Conservation (phyloP, 202 grass and related monocot genomes). For the Schoenoplectus triqueter region DNA sequence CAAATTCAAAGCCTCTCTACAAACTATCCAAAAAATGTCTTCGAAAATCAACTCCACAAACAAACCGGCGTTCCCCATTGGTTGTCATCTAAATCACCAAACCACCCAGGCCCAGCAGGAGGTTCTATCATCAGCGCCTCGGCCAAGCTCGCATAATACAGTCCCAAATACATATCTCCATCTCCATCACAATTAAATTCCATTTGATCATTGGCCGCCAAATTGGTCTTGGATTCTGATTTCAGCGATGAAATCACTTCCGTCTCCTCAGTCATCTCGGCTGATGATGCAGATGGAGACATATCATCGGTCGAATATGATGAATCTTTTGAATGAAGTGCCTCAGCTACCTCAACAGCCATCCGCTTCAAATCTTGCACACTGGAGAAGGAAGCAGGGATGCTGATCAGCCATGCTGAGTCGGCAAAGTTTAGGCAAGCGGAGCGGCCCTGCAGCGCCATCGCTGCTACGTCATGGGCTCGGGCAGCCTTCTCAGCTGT, state of each 20-base stretch:
- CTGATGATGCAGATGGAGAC: not conserved
- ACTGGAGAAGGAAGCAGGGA: constrained; percentile 40
- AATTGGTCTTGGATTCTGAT: not conserved
- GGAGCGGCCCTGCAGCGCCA: constrained; percentile 45
- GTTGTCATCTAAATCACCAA: constrained; percentile 45
- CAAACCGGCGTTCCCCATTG: not conserved
- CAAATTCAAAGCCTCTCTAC: not conserved
- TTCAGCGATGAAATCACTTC: not conserved
- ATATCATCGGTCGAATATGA: not conserved
- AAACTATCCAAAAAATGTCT: not conserved
- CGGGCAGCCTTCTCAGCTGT: constrained; percentile 59
- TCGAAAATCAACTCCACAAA: not conserved
- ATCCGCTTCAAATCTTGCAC: constrained; percentile 39
- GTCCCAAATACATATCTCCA: constrained; percentile 42
- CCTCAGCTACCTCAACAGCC: constrained; percentile 46
- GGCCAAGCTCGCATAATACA: constrained; percentile 52
- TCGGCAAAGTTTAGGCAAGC: constrained; percentile 83
- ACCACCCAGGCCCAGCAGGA: not conserved
- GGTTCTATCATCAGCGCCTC: constrained; percentile 53
- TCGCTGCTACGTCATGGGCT: constrained; percentile 57
- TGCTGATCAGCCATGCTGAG: constrained; percentile 57
- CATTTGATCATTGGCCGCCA: constrained; percentile 4
- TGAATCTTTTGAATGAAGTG: constrained; percentile 26
- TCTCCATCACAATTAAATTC: constrained; percentile 40
- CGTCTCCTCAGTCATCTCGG: not conserved